Evolutionary conservation across 768 basidiomycete species (phyloP).

Genomic region (Mrakia frigida): DNA sequence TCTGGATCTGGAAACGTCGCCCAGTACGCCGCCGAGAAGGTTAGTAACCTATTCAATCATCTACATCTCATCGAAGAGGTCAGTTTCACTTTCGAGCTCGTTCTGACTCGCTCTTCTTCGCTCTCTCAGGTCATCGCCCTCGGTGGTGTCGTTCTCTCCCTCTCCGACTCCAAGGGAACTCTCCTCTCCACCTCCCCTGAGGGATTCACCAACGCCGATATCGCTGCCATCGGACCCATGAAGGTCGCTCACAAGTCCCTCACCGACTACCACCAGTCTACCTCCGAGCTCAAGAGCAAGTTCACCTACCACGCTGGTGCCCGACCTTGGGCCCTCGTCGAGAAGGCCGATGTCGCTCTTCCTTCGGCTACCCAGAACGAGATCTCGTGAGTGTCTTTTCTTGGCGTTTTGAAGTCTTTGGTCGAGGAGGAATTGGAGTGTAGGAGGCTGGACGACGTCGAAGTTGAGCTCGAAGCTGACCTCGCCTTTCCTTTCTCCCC

Average conservation of each 20-base stretch:
- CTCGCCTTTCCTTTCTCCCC: not conserved
- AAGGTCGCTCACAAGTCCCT: constrained; percentile 47
- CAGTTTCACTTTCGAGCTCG: not conserved
- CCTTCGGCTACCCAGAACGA: constrained; percentile 70
- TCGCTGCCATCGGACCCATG: constrained; percentile 53
- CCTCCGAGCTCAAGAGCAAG: constrained; percentile 43
- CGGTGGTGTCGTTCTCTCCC: constrained; percentile 63
- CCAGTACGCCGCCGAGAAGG: constrained; percentile 56
- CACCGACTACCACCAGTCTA: constrained; percentile 28
- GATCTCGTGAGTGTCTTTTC: constrained; percentile 46
- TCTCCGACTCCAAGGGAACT: constrained; percentile 70
- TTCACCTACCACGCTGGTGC: constrained; percentile 48
- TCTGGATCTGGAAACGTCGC: constrained; percentile 68
- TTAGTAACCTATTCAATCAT: not conserved
- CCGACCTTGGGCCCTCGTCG: constrained; percentile 64
- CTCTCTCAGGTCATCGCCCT: constrained; percentile 65
- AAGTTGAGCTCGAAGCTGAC: constrained; percentile 9
- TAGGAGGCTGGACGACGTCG: not conserved
- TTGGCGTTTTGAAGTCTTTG: not conserved
- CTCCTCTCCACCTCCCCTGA: constrained; percentile 52
- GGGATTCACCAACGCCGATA: constrained; percentile 58
- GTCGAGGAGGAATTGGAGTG: not conserved
- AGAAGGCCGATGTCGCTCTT: constrained; percentile 61
- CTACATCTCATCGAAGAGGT: not conserved
- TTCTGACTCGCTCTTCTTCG: not conserved